Conservation (phyloP, 768 basidiomycete genomes). For the Auricularia sp. region DNA sequence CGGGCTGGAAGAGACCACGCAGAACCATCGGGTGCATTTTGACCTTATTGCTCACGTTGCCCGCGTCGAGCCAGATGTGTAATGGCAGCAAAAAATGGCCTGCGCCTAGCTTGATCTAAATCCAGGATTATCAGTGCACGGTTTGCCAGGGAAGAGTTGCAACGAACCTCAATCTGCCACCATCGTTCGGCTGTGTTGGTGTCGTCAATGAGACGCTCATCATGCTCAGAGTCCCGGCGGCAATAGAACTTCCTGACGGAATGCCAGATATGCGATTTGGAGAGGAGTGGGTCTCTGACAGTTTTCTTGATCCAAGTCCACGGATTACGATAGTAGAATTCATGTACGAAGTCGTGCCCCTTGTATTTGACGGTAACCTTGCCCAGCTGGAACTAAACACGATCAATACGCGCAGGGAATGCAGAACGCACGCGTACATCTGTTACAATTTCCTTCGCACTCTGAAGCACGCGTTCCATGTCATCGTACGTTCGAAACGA, state of each 20-base stretch:
- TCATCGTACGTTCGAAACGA: not conserved
- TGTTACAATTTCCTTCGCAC: not conserved
- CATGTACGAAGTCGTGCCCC: constrained; percentile 10
- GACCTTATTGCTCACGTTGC: constrained; percentile 19
- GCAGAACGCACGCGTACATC: not conserved
- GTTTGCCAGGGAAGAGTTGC: not conserved
- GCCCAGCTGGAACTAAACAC: constrained; percentile 14
- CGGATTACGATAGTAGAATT: constrained; percentile 22
- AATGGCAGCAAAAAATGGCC: not conserved
- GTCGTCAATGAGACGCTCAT: constrained; percentile 19
- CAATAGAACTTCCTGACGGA: constrained; percentile 17
- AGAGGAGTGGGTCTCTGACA: constrained; percentile 16
- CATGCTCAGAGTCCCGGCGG: constrained; percentile 9
- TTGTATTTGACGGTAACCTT: constrained; percentile 12
- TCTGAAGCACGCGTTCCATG: not conserved
- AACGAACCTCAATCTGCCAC: constrained; percentile 20
- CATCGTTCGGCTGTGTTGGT: constrained; percentile 22
- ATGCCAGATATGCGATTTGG: constrained; percentile 12
- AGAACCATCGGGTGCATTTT: constrained; percentile 23
- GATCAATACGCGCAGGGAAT: not conserved
- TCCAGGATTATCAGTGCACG: not conserved
- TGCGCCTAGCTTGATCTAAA: not conserved
- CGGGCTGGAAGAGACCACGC: constrained; percentile 18
- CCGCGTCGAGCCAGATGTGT: constrained; percentile 23
- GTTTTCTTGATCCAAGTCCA: constrained; percentile 21